These are phyloP conservation scores for Ambrosia artemisiifolia DNA, from an alignment of 129 eudicot genomes.

Conservation along the genomic window DNA sequence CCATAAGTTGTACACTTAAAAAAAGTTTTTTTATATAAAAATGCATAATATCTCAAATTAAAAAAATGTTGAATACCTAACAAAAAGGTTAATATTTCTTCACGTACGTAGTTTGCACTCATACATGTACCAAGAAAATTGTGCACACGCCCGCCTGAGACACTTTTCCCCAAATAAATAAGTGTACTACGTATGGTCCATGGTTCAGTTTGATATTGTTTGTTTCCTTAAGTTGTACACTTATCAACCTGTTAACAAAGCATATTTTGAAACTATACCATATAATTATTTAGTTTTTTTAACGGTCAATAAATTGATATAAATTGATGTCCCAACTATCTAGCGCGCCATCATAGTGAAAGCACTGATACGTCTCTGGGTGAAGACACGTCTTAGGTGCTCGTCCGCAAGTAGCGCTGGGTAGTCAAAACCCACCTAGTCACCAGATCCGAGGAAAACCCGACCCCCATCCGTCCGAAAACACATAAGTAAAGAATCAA, in stretches of 20 bases:
- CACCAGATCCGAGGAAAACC: no score
- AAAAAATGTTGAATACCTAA: background rate
- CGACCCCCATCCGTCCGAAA: no score
- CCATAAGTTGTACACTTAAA: no score
- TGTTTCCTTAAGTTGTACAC: constrained; percentile 28
- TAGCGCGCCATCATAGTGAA: no score
- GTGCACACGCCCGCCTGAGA: constrained; percentile 16
- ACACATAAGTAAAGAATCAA: no score
- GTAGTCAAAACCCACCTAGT: no score
- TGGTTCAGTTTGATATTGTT: constrained; percentile 13
- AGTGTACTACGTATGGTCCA: constrained; percentile 11
- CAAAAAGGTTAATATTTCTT: background rate
- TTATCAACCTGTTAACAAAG: constrained; percentile 15
- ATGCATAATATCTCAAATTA: background rate
- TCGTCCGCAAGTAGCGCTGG: no score
- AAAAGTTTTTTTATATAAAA: no score
- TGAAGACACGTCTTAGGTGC: no score
- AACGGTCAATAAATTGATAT: background rate
- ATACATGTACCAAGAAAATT: constrained; percentile 18
- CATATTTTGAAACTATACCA: constrained; percentile 11
- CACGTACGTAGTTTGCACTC: background rate
- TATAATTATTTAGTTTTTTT: background rate
- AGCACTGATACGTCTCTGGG: no score
- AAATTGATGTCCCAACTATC: no score
- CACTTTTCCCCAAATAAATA: constrained; percentile 10